Percentiles rank a stretch among this genome's conserved stretches.
These are phyloP conservation scores for Plantago major DNA, from an alignment of 257 asterid species.

Conservation along the genomic window DNA sequence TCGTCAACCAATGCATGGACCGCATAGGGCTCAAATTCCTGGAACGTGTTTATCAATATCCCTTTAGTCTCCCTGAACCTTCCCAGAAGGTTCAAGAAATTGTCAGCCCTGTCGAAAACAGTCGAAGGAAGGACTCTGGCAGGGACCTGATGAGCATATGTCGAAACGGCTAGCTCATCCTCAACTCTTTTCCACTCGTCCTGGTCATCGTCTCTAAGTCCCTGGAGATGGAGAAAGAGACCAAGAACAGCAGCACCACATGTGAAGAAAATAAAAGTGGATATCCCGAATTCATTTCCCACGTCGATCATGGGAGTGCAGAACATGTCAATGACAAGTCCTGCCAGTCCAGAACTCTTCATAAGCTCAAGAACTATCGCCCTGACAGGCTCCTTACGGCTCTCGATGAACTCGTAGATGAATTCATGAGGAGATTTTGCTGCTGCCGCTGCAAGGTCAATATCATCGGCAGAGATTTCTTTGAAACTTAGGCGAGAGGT, in stretches of 20 bases:
- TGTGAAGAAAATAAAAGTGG: slow-evolving; percentile 22
- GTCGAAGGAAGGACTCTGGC: slow-evolving; percentile 23
- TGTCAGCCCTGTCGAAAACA: slow-evolving; percentile 4
- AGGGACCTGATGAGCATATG: slow-evolving; percentile 27
- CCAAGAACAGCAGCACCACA: slow-evolving; percentile 28
- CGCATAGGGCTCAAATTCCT: slow-evolving; percentile 39
- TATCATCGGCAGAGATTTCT: slow-evolving; percentile 5
- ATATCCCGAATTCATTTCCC: slow-evolving; percentile 13
- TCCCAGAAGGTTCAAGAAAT: slow-evolving; percentile 1
- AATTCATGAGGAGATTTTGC: background rate
- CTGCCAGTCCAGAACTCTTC: background rate
- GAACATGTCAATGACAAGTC: slow-evolving; percentile 34
- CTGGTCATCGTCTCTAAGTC: slow-evolving; percentile 9
- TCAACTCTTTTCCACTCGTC: background rate
- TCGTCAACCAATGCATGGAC: slow-evolving; percentile 5
- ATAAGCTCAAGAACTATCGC: slow-evolving; percentile 14
- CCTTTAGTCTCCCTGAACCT: slow-evolving; percentile 30
- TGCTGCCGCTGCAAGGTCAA: background rate
- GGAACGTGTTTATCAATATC: slow-evolving; percentile 40
- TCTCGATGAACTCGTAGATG: slow-evolving; percentile 9
- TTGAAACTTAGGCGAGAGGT: slow-evolving; percentile 24
- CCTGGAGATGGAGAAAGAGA: slow-evolving; percentile 19
- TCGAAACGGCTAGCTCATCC: slow-evolving; percentile 12
- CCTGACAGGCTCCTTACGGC: slow-evolving; percentile 20
- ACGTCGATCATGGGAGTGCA: slow-evolving; percentile 21